Evolutionary conservation across 1,284 basidiomycete genomes (phyloP), one percentile per base, ranked within the genome.

Genomic region (Gomphus bonarii): DNA sequence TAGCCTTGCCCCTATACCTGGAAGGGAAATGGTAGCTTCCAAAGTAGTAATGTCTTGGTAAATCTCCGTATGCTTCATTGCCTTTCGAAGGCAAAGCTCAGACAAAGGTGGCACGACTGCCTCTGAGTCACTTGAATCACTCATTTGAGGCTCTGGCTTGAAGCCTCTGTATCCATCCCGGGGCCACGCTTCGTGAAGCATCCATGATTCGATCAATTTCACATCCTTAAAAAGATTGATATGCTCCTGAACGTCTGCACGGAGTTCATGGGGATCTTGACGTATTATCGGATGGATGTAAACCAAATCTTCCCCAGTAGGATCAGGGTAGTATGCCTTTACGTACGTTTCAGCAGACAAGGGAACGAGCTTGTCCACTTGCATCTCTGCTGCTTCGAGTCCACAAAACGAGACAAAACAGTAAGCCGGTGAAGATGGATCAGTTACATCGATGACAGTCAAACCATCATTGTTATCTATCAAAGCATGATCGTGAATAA

Each of bases 381-480:
- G 1, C 8, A 14, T 16, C 35, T 3, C 2, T 1, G 44, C 44
- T 4, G 3, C 1, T 20, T 47, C 44, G 6, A 47, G 14, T 47
- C 44, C 44, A 47, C 4, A 1, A 30, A 61, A 33, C 14, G 40
- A 60, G 18, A 66, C 59, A 60, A 72, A 73, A 57, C 70, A 71
- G 57, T 72, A 74, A 0, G 68, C 54, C 3, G 70, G 70, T 42
- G 66, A 60, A 11, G 60, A 48, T 1, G 71, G 70, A 58, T 72
- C 65, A 1, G 72, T 72, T 30, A 75, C 63, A 58, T 76, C 75
- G 40, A 75, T 63, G 35, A 75, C 61, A 0, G 73, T 71, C 9
- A 74, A 69, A 0, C 73, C 74, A 38, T 72, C 72, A 58, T 74
- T 66, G 58, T 74, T 73, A 50, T 70, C 73, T 75, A 57, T n/a